Base-by-base conservation (phyloP, 805 yeast genomes). In the Isabelozyma heimii region DNA sequence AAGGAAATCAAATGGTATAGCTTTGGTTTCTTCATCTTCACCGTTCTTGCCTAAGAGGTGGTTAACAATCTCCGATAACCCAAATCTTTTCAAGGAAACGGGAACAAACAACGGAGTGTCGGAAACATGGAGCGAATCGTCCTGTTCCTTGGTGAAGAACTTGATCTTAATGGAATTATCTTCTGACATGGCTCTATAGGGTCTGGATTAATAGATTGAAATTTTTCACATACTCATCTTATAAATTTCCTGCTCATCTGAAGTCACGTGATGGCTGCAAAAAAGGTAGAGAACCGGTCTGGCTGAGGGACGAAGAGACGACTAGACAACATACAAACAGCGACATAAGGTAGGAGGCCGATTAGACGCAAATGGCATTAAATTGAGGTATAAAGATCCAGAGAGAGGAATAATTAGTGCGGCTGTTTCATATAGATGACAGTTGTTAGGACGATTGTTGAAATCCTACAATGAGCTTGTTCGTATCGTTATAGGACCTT, bases 31-130 rank as follows among this genome's bases (percentile, higher is more conserved):
- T 2, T 66, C 69, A 14, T 47, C 65, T 57, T 54, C 74, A 48
- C 54, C 57, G 28, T 60, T 73, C 53, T 56, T 65, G 7, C 70
- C 76, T 45, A 94, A 74, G 48, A 94, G 76, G 71, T 94, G 97
- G 70, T 94, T 94, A 17, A 94, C 97, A 64, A 94, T 85, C 69
- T 94, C 98, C 4, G 97, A 89, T 39, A 94, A 78, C 48, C 99
- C 99, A 65, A 82, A 91, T 67, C 98, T 81, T 58, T 89, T 91
- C 56, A 94, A 77, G 3, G 86, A 70, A 17, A 87, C 86, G 17
- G 99, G 99, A 24, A 91, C 97, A 63, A 78, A 87, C 47, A 94
- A 76, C 12, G 99, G 96, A 45, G 86, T 81, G 50, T 89, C 94
- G 8, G 69, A 56, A 9, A 89, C 89, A 42, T 85, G 87, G 43